Conservation (phyloP, 1,284 basidiomycete genomes). For the Boletus semigastroideus region DNA sequence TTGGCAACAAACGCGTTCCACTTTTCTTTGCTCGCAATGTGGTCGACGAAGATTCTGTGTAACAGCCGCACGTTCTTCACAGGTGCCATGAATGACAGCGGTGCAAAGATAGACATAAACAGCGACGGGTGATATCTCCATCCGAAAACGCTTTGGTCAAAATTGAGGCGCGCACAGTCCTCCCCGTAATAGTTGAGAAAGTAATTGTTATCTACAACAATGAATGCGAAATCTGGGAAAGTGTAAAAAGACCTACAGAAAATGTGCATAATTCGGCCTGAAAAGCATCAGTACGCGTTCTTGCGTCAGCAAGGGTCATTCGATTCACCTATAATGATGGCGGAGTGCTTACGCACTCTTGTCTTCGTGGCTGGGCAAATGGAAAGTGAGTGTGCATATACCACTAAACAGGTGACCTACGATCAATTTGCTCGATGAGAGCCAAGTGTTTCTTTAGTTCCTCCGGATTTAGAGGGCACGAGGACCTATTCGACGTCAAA, state of each 20-base stretch:
- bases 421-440: constrained; percentile 25
- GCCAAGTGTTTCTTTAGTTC: constrained; percentile 22
- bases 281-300: neutral
- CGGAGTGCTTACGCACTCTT: constrained; percentile 16
- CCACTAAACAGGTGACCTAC: constrained; percentile 14
- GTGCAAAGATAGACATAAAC: constrained; percentile 35
- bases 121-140: constrained; percentile 31
- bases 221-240: neutral
- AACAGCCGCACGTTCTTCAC: constrained; percentile 41
- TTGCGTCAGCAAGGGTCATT: neutral
- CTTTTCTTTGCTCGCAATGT: constrained; percentile 22
- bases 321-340: constrained; percentile 40
- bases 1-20: constrained; percentile 37
- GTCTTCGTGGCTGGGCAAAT: constrained; percentile 10
- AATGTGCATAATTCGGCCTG: constrained; percentile 48
- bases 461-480: constrained; percentile 23
- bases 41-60: constrained; percentile 42
- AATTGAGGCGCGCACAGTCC: constrained; percentile 47
- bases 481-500: constrained; percentile 30
- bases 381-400: neutral
- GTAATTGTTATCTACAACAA: constrained; percentile 34
- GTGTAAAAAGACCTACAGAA: constrained; percentile 37
- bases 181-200: constrained; percentile 56
- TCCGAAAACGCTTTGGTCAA: constrained; percentile 43
- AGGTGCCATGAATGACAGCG: constrained; percentile 45